Evolutionary conservation across 148 eudicot species (phyloP).

Genomic region (Polygonum aviculare): DNA sequence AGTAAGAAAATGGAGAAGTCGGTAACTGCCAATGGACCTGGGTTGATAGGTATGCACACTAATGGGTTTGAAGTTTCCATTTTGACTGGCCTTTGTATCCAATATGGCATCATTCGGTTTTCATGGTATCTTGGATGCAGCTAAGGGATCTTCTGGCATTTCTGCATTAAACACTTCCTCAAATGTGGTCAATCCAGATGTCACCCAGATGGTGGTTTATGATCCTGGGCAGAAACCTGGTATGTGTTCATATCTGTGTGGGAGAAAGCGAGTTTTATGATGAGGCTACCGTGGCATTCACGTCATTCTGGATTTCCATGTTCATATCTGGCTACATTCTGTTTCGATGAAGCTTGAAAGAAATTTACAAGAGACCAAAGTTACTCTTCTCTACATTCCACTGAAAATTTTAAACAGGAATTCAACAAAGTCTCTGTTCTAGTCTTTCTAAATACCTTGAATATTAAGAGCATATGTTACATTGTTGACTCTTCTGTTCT

Average conservation of each 20-base stretch:
- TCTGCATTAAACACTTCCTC: constrained; percentile 30
- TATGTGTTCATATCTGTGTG: constrained; percentile 17
- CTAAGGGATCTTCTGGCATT: constrained; percentile 43
- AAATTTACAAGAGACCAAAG: neutral
- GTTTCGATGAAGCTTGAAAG: neutral
- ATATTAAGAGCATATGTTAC: neutral
- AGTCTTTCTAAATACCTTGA: neutral
- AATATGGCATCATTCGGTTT: neutral
- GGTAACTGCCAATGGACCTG: constrained; percentile 39
- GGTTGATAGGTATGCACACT: constrained; percentile 30
- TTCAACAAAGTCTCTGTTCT: neutral
- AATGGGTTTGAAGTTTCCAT: neutral
- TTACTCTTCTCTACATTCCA: neutral
- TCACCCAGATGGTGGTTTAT: constrained; percentile 62
- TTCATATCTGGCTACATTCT: neutral
- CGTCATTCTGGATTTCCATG: neutral
- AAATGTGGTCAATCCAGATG: constrained; percentile 66
- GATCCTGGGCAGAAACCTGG: constrained; percentile 76
- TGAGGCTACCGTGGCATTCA: neutral
- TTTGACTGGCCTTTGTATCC: constrained; percentile 3
- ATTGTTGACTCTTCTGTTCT: neutral
- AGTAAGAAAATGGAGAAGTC: constrained; percentile 60
- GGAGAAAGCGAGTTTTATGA: neutral
- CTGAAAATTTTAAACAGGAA: neutral
- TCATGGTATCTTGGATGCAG: constrained; percentile 29